Evolutionary conservation across 805 yeast species (phyloP).

Genomic region (Yamadazyma endophytica): DNA sequence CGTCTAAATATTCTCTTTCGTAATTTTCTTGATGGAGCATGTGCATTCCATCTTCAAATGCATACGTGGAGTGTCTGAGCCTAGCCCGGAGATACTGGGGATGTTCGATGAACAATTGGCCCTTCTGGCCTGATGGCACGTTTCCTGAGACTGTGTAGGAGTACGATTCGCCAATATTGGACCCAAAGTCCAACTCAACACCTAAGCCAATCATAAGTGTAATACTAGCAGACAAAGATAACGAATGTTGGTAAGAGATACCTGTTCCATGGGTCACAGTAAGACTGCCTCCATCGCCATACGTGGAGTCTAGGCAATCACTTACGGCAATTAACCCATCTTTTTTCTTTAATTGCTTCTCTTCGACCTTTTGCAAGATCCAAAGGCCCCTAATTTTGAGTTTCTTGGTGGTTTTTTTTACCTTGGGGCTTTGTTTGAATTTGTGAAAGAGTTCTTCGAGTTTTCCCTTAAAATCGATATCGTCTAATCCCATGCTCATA

Average conservation of each 20-base stretch:
- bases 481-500: no score
- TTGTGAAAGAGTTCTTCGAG: no score
- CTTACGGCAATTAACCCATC: slow-evolving; percentile 12
- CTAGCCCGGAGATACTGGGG: slow-evolving; percentile 3
- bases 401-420: no score
- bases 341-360: background rate
- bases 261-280: slow-evolving; percentile 8
- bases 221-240: slow-evolving; percentile 2
- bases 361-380: slow-evolving; percentile 8
- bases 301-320: slow-evolving; percentile 12
- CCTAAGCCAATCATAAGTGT: slow-evolving; percentile 1
- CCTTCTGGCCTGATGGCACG: slow-evolving; percentile 8
- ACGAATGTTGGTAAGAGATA: no score
- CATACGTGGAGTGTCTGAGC: slow-evolving; percentile 2
- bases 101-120: slow-evolving; percentile 9
- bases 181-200: background rate
- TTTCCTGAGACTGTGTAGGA: slow-evolving; percentile 6
- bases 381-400: slow-evolving; percentile 3
- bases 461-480: no score
- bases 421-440: no score
- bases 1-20: slow-evolving; percentile 1
- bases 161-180: slow-evolving; percentile 1
- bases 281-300: slow-evolving; percentile 14
- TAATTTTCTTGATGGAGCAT: background rate
- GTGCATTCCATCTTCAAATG: slow-evolving; percentile 1